phyloP scores from a whole-genome alignment of 2,329 filamentous ascomycete species.

The Coniochaeta prunicola region DNA sequence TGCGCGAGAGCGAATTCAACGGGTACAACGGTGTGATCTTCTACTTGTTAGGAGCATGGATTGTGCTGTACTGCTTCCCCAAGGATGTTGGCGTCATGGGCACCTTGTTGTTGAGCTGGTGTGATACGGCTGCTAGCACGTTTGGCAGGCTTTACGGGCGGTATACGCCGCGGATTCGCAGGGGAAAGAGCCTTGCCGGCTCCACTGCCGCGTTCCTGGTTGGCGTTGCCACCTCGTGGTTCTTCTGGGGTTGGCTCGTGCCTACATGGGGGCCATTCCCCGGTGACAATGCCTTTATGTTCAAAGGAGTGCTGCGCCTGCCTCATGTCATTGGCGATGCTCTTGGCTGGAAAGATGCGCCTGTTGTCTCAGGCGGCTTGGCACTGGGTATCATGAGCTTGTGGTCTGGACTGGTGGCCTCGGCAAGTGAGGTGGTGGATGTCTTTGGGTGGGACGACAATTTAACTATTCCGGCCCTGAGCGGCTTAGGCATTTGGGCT shows the following conservation, averaged over 20 bases:
- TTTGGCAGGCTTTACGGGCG: slow-evolving; percentile 85
- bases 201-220: slow-evolving; percentile 76
- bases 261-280: slow-evolving; percentile 60
- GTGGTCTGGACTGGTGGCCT: slow-evolving; percentile 82
- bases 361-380: slow-evolving; percentile 59
- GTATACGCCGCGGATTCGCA: slow-evolving; percentile 78
- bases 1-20: slow-evolving; percentile 92
- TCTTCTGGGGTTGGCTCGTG: slow-evolving; percentile 85
- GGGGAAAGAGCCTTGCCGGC: slow-evolving; percentile 87
- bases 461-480: slow-evolving; percentile 88
- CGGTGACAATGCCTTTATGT: slow-evolving; percentile 73
- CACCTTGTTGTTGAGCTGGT: slow-evolving; percentile 90
- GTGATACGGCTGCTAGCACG: slow-evolving; percentile 92
- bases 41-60: slow-evolving; percentile 87
- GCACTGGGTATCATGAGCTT: slow-evolving; percentile 77
- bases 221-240: slow-evolving; percentile 72
- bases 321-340: slow-evolving; percentile 50
- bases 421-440: slow-evolving; percentile 84
- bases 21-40: slow-evolving; percentile 97
- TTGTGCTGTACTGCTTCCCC: slow-evolving; percentile 77
- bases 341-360: slow-evolving; percentile 51
- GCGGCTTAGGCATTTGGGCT: slow-evolving; percentile 80
- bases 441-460: slow-evolving; percentile 96
- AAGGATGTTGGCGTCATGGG: slow-evolving; percentile 91
- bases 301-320: slow-evolving; percentile 67